phyloP scores from a whole-genome alignment of 2,329 filamentous ascomycete genomes.

The Microascus cirrosus region DNA sequence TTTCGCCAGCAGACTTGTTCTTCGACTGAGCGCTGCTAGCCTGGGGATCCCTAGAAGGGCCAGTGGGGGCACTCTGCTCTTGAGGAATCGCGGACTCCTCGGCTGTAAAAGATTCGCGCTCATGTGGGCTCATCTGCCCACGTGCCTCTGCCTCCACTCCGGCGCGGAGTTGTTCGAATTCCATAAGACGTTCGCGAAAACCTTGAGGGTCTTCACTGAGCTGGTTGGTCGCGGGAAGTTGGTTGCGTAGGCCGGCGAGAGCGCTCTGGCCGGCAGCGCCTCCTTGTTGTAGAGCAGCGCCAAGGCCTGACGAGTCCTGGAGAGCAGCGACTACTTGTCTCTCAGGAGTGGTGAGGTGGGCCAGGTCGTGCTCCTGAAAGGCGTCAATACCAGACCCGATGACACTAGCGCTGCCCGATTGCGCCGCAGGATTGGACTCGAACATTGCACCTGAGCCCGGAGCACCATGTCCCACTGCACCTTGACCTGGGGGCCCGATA shows the following conservation, averaged over 20 bases:
- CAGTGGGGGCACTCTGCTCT: not conserved
- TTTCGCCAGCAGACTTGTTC: not conserved
- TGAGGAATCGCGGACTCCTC: not conserved
- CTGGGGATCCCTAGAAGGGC: not conserved
- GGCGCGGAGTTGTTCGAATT: slow-evolving; percentile 73
- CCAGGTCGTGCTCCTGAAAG: slow-evolving; percentile 64
- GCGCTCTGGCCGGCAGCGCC: not conserved
- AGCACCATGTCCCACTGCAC: not conserved
- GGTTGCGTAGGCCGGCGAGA: slow-evolving; percentile 11
- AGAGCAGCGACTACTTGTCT: slow-evolving; percentile 39
- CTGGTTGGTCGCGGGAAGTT: slow-evolving; percentile 36
- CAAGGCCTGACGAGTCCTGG: slow-evolving; percentile 11
- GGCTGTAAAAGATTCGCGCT: slow-evolving; percentile 5
- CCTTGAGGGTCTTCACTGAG: slow-evolving; percentile 44
- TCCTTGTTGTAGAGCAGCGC: not conserved
- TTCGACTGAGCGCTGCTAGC: not conserved
- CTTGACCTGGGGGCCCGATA: slow-evolving; percentile 37
- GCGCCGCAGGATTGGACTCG: not conserved
- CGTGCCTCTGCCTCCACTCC: slow-evolving; percentile 50
- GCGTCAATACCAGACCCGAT: slow-evolving; percentile 30
- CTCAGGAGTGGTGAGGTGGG: slow-evolving; percentile 46
- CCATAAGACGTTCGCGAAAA: slow-evolving; percentile 61
- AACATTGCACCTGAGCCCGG: not conserved
- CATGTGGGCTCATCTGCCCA: not conserved
- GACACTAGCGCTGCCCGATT: not conserved